Evolutionary conservation across 192 early-diverging fungal genomes (phyloP), one percentile per base, ranked within the genome.

Genomic region (Entomortierella lignicola): DNA sequence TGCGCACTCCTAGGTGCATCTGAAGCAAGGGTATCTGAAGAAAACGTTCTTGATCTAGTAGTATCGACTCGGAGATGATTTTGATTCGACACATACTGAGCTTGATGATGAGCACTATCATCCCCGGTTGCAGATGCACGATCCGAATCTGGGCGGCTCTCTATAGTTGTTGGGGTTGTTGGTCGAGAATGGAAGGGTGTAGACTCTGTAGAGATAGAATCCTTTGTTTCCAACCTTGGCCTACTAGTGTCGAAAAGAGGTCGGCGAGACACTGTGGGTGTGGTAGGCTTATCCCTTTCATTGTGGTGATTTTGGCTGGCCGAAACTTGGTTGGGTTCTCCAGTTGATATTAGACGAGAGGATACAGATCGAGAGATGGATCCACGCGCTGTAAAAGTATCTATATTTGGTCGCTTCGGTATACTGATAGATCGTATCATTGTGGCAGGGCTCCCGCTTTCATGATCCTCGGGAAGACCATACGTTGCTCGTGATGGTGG

Each of bases 401-500:
- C 75, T 39, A 79, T 61, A 23, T 63, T 55, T 0, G 75, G 68
- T 55, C 75, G 61, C 20, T 79, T 79, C 26, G 75, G 75, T 66
- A 79, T 79, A 64, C 66, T 79, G 57, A 79, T 79, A 26, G 75
- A 66, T 44, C 75, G 66, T 63, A 79, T 52, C 55, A 70, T 55
- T 4, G 75, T 79, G 3, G 75, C 75, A 0, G 75, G 75, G 34
- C 75, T 79, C n/a, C 75, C 75, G 18, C 67, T 70, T 39, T 79
- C 75, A 26, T 79, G 55, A 32, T 79, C 75, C 47, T 79, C 75
- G 1, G 57, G 67, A 3, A 79, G 23, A 32, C 66, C 75, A 21
- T 70, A 64, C 6, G 61, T 63, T 3, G 44, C 43, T 31, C 65
- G 57, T 6, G 34, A 34, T 7, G 67, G 50, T 34, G 50, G 57